Evolutionary conservation across 2,329 filamentous ascomycete genomes (phyloP), one percentile per base, ranked within the genome.

Genomic region (Davidsoniella australis): DNA sequence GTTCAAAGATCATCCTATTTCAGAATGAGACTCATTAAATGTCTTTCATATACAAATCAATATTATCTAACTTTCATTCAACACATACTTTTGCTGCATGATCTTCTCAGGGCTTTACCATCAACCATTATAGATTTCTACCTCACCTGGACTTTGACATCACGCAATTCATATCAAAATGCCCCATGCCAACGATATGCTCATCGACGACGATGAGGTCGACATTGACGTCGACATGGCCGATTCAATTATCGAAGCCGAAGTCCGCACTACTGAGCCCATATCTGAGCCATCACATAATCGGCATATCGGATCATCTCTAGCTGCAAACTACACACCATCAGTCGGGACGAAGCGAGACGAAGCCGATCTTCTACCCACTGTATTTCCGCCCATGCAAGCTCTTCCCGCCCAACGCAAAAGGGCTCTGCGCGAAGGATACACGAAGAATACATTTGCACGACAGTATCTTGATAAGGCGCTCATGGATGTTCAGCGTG

Each of bases 401-500:
- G 33, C 33, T 17, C 36, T 52, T 2, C 50, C 50, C 4, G 16
- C 18, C 5, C 50, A 43, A 9, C 50, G 45, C 24, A 10, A 16
- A 17, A 17, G 20, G 16, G 23, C 41, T 4, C 45, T 52, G 5
- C 23, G 16, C 8, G 50, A 52, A 18, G 50, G 50, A 20, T 45
- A 20, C 16, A 23, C 24, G 14, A 36, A 33, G 5, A 26, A 24
- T n/a, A 18, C 17, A 8, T 41, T 40, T 36, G 50, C 50, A 6
- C 45, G 45, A 14, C 18, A 43, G 9, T 45, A 40, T 12, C 36
- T 52, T 12, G 44, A 52, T 9, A 23, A 40, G 16, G 38, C 41
- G n/a, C 36, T 47, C 10, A 44, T 41, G 9, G 33, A 48, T n/a
- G 45, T 52, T 5, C 50, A 47, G 29, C 45, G 44, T n/a, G 40